phyloP scores from a whole-genome alignment of 495 filamentous ascomycete species.

The Eremomyces bilateralis region DNA sequence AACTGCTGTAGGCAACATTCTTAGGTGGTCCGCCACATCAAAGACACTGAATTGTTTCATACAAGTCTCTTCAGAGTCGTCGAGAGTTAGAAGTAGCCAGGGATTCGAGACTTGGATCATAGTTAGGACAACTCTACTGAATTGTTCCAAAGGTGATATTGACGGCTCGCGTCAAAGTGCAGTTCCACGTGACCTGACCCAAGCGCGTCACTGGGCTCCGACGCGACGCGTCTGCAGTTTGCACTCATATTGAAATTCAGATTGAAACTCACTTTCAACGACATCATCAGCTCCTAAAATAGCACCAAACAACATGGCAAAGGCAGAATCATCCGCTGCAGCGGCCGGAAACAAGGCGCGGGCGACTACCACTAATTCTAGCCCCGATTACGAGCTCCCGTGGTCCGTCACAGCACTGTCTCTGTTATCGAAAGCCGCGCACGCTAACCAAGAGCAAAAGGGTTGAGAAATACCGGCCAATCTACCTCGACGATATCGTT shows the following conservation, averaged over 20 bases:
- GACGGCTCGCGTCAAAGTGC: no score
- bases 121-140: no score
- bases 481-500: slow-evolving; percentile 88
- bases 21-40: no score
- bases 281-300: no score
- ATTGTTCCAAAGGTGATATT: no score
- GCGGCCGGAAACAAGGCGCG: slow-evolving; percentile 44
- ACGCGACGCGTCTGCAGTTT: slow-evolving; percentile 1
- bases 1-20: no score
- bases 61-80: no score
- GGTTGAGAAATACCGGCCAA: slow-evolving; percentile 96
- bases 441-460: slow-evolving; percentile 25
- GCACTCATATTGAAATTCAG: slow-evolving; percentile 3
- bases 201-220: not conserved
- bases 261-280: no score
- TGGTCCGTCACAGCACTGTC: slow-evolving; percentile 39
- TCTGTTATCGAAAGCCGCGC: slow-evolving; percentile 1
- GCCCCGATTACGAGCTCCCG: slow-evolving; percentile 61
- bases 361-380: slow-evolving; percentile 31
- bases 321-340: slow-evolving; percentile 60
- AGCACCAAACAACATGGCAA: slow-evolving; percentile 11
- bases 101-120: no score
- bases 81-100: no score
- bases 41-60: no score
- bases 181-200: no score